A percentile compares a stretch with the other conserved stretches of the same genome.
Evolutionary conservation across 106 monocot genomes (phyloP).

Genomic region (Apostasia shenzhenica): DNA sequence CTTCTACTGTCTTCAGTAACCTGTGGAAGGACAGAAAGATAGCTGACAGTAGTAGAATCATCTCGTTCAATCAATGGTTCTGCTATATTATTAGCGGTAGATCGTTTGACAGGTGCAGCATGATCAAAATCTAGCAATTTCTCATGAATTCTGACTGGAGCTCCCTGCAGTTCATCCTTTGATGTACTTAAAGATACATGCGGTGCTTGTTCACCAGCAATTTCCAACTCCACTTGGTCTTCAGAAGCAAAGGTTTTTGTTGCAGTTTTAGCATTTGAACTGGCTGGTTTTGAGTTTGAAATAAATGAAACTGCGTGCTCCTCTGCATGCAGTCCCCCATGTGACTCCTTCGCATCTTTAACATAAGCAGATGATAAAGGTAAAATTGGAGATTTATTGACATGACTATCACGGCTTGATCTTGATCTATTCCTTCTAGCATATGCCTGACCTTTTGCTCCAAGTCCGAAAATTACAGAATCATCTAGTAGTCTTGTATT

Average conservation of each 20-base stretch:
- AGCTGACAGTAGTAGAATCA: constrained; percentile 20
- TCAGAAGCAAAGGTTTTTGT: constrained; percentile 15
- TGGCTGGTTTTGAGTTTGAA: constrained; percentile 44
- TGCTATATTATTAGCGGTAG: constrained; percentile 8
- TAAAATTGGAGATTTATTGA: constrained; percentile 21
- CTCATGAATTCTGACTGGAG: constrained; percentile 10
- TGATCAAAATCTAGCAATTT: constrained; percentile 12
- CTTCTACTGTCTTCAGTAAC: constrained; percentile 14
- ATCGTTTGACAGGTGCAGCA: constrained; percentile 17
- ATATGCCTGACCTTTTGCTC: constrained; percentile 78
- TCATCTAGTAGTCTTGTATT: constrained; percentile 65
- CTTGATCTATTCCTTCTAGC: constrained; percentile 66
- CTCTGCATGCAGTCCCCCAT: constrained; percentile 19
- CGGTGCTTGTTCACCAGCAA: constrained; percentile 14
- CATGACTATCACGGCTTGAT: constrained; percentile 42
- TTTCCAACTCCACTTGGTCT: constrained; percentile 30
- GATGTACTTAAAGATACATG: constrained; percentile 1
- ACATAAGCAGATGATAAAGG: constrained; percentile 13
- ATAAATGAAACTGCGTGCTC: constrained; percentile 27
- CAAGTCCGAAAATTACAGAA: constrained; percentile 56
- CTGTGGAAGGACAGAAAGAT: constrained; percentile 6
- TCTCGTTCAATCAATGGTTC: constrained; percentile 12
- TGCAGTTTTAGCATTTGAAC: constrained; percentile 24
- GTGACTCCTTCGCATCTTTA: constrained; percentile 19
- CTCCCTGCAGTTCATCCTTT: constrained; percentile 7